Evolutionary conservation across 345 rosid genomes (phyloP).

Genomic region (Gossypium arboreum): DNA sequence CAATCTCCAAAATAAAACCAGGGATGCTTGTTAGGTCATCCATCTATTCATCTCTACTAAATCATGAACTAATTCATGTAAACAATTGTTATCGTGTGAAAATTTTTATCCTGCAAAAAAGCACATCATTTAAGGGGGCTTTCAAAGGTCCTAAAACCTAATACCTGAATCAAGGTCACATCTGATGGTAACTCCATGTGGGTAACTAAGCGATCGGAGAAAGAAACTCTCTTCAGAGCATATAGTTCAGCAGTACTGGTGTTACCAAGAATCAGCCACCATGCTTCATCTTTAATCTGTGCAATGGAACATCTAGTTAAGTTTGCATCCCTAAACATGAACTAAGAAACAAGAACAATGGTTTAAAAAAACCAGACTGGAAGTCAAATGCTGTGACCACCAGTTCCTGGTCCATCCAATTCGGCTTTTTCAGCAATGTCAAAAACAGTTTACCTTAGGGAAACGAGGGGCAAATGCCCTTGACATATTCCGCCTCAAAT

Average conservation of each 20-base stretch:
- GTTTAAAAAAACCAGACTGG: not conserved
- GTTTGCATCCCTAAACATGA: slow-evolving; percentile 5
- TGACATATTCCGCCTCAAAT: slow-evolving; percentile 49
- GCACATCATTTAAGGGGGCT: not conserved
- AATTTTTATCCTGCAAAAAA: not conserved
- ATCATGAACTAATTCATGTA: not conserved
- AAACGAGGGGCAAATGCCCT: slow-evolving; percentile 84
- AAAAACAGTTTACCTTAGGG: slow-evolving; percentile 62
- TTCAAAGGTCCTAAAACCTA: slow-evolving; percentile 34
- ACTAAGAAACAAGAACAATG: not conserved
- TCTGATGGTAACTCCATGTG: slow-evolving; percentile 71
- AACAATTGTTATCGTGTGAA: not conserved
- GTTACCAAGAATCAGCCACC: slow-evolving; percentile 94
- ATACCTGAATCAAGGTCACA: slow-evolving; percentile 52
- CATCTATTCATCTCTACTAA: not conserved
- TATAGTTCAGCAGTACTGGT: slow-evolving; percentile 56
- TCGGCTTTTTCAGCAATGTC: not conserved
- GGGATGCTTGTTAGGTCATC: not conserved
- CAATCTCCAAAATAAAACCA: not conserved
- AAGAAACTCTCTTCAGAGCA: slow-evolving; percentile 89
- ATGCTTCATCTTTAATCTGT: slow-evolving; percentile 89
- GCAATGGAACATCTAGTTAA: slow-evolving; percentile 25
- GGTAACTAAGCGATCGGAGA: slow-evolving; percentile 58
- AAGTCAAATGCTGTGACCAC: not conserved
- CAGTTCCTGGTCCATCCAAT: not conserved